Evolutionary conservation across 441 rosid genomes (phyloP), one percentile per base, ranked within the genome.

Genomic region (Flueggea neowawraea): DNA sequence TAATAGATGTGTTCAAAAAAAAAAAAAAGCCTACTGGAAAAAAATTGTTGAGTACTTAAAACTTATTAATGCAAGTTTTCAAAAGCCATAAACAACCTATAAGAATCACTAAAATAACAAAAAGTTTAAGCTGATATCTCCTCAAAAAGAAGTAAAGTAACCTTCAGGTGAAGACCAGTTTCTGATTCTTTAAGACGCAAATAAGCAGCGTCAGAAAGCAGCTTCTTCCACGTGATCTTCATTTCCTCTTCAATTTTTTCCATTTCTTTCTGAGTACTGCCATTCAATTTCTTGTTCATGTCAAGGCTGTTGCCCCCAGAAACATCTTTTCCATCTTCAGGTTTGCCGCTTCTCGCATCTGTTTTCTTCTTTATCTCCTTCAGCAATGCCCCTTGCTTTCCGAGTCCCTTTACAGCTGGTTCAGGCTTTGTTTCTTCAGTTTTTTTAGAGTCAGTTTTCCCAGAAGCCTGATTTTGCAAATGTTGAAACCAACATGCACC

Each of bases 401-500:
- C 71, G 58, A 70, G 66, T 14, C 69, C 77, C 59, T 72, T 74
- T 51, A 78, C 77, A 68, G 66, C 73, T 43, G 84, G 75, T 51
- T 67, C 68, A 62, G 69, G 62, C 54, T 78, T 83, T n/a, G 62
- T 70, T 75, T 87, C 92, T 84, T 90, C 97, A 64, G 76, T 72
- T 74, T 78, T 83, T 79, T 85, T 86, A 16, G 86, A 63, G 33
- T 95, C 97, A 43, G 62, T 82, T 82, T 87, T 92, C 67, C 84
- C 93, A 28, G 76, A 69, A 64, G 80, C 85, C 74, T 78, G 80
- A 75, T 81, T 84, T 69, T 87, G 93, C 66, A 87, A 69, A 73
- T 87, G 80, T 55, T 87, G 90, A 54, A 87, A 57, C 93, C 93
- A 87, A 70, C 85, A 87, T 62, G 88, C 85, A 69, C 88, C 90